phyloP scores from a whole-genome alignment of 768 basidiomycete species.

The Rhodotorula kratochvilovae region DNA sequence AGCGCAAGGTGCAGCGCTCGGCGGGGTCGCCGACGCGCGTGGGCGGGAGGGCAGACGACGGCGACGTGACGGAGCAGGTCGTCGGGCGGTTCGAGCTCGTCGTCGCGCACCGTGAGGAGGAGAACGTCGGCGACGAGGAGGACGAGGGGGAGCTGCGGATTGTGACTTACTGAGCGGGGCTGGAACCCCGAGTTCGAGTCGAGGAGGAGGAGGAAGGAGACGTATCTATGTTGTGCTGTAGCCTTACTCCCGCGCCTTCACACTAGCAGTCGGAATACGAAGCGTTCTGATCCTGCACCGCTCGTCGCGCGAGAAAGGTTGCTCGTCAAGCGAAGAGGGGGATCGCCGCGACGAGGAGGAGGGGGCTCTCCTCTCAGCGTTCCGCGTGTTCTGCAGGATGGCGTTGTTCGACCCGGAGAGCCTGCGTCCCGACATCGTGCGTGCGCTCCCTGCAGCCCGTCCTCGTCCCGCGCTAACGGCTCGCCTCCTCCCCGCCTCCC shows the following conservation, averaged over 20 bases:
- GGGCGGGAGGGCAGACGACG: not conserved
- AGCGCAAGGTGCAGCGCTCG: conserved; percentile 31
- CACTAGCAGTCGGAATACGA: too few species aligned
- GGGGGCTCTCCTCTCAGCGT: not conserved
- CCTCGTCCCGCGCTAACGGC: not conserved
- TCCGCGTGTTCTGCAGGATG: not conserved
- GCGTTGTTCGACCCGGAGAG: conserved; percentile 7
- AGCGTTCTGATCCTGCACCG: too few species aligned
- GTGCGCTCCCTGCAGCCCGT: not conserved
- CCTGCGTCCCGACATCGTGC: conserved; percentile 13
- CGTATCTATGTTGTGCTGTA: not conserved
- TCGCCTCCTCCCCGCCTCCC: not conserved
- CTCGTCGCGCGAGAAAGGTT: too few species aligned
- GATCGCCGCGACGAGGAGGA: not conserved
- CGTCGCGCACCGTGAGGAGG: conserved; percentile 5
- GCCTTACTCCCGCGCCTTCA: conserved; percentile 1
- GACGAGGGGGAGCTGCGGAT: conserved; percentile 31
- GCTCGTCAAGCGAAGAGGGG: too few species aligned
- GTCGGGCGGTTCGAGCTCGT: conserved; percentile 27
- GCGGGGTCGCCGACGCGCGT: conserved; percentile 23
- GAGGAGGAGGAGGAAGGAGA: not conserved
- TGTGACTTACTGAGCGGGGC: conserved; percentile 16
- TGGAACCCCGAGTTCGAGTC: not conserved
- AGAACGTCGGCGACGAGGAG: not conserved
- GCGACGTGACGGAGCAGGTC: conserved; percentile 16